A percentile compares a stretch with the other conserved stretches of the same genome.
phyloP scores from a whole-genome alignment of 495 filamentous ascomycete species.

The Penicillium soppii region DNA sequence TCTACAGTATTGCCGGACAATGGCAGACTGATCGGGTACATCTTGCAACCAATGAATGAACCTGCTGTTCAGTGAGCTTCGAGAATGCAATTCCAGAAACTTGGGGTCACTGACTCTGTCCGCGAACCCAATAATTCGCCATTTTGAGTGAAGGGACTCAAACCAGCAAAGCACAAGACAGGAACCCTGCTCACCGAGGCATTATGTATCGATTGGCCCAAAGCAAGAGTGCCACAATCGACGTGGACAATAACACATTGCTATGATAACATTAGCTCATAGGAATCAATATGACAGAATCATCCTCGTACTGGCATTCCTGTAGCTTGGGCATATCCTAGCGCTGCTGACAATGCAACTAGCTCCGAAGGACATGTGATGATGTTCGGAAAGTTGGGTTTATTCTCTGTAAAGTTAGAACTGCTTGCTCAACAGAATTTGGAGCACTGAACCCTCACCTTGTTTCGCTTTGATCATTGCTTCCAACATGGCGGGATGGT shows the following conservation, averaged over 20 bases:
- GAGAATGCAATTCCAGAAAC: too few relatives aligned
- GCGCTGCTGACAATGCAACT: slow-evolving; percentile 91
- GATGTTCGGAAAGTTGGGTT: slow-evolving; percentile 68
- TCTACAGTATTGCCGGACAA: slow-evolving; percentile 84
- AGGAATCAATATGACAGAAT: background rate
- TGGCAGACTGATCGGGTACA: slow-evolving; percentile 85
- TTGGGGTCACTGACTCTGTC: slow-evolving; percentile 62
- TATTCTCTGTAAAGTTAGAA: slow-evolving; percentile 26
- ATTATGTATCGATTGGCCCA: slow-evolving; percentile 89
- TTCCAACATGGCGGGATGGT: slow-evolving; percentile 86
- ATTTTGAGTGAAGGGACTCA: slow-evolving; percentile 81
- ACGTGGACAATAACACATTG: slow-evolving; percentile 92
- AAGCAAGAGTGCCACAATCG: slow-evolving; percentile 85
- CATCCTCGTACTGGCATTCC: slow-evolving; percentile 50
- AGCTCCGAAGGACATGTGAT: slow-evolving; percentile 94
- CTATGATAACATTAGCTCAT: background rate
- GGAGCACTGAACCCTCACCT: background rate
- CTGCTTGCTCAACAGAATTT: background rate
- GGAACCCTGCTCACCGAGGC: slow-evolving; percentile 76
- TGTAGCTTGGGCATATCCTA: slow-evolving; percentile 83
- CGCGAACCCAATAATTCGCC: slow-evolving; percentile 80
- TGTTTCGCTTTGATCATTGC: slow-evolving; percentile 79
- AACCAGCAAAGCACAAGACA: slow-evolving; percentile 81
- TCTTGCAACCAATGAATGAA: slow-evolving; percentile 91
- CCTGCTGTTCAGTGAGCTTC: background rate